phyloP scores from a whole-genome alignment of 2,329 filamentous ascomycete species.

The Alternaria ventricosa region DNA sequence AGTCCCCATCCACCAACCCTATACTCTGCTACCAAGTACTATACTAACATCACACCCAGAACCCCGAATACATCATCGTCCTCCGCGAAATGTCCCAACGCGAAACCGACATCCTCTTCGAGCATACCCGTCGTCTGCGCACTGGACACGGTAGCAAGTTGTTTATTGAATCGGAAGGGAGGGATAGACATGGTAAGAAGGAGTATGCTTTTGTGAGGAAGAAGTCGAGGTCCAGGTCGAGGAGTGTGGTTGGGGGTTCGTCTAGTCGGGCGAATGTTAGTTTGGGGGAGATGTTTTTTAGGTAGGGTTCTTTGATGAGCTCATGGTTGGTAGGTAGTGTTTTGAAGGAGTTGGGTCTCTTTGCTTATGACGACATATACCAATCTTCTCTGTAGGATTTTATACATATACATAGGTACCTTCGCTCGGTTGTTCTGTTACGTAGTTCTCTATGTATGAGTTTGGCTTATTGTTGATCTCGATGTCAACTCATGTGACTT shows the following conservation, averaged over 20 bases:
- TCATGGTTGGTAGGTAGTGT: background rate
- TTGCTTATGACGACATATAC: constrained; percentile 1
- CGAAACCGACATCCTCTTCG: constrained; percentile 59
- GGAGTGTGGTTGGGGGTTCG: constrained; percentile 38
- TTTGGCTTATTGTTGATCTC: background rate
- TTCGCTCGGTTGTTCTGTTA: background rate
- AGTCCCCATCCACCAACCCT: constrained; percentile 27
- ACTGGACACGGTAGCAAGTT: constrained; percentile 37
- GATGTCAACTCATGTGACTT: background rate
- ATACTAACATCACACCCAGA: constrained; percentile 23
- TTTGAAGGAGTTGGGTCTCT: background rate
- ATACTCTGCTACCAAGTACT: background rate
- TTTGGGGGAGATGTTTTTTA: constrained; percentile 43
- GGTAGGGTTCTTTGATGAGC: constrained; percentile 8
- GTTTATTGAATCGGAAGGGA: constrained; percentile 52
- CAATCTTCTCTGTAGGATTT: background rate
- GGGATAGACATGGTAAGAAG: constrained; percentile 45
- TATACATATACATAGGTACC: background rate
- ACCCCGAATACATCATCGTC: constrained; percentile 58
- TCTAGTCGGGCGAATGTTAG: constrained; percentile 38
- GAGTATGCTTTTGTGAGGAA: constrained; percentile 56
- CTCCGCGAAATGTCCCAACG: constrained; percentile 56
- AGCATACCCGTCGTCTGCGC: constrained; percentile 57
- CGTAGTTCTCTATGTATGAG: background rate
- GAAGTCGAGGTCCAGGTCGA: constrained; percentile 38